Evolutionary conservation across 306 rosid genomes (phyloP).

Genomic region (Cyamopsis tetragonoloba): DNA sequence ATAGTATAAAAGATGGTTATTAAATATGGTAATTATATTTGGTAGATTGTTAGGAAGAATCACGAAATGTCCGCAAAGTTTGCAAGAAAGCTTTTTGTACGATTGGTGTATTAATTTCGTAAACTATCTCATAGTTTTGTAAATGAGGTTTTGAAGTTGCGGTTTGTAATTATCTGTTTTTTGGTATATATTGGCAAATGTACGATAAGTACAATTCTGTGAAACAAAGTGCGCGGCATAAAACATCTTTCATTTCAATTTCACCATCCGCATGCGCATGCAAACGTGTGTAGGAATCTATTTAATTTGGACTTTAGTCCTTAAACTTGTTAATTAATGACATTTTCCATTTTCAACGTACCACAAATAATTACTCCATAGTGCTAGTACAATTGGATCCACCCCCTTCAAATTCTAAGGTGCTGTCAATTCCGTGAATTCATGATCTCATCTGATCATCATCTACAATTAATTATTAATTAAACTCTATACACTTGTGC

Average conservation of each 20-base stretch:
- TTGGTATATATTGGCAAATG: constrained; percentile 13
- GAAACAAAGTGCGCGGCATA: constrained; percentile 14
- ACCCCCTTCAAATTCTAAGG: constrained; percentile 32
- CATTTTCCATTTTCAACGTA: constrained; percentile 22
- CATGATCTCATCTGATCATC: too few species aligned
- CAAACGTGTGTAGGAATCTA: constrained; percentile 27
- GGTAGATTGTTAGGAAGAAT: too few species aligned
- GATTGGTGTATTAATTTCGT: not conserved
- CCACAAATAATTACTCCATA: too few species aligned
- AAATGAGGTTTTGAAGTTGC: constrained; percentile 21
- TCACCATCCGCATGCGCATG: constrained; percentile 46
- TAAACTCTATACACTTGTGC: constrained; percentile 12
- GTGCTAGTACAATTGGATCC: constrained; percentile 33
- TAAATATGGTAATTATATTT: too few species aligned
- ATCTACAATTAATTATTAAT: too few species aligned
- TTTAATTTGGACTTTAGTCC: not conserved
- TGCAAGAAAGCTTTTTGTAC: not conserved
- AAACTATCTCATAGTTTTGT: not conserved
- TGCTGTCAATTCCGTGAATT: constrained; percentile 29
- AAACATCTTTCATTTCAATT: constrained; percentile 34
- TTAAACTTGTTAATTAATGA: not conserved
- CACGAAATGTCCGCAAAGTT: not conserved
- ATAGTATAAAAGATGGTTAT: too few species aligned
- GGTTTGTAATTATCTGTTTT: constrained; percentile 21
- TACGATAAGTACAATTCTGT: constrained; percentile 38